Base-by-base conservation (phyloP, 1,139 yeast species). In the Scheffersomyces cryptocercus region DNA sequence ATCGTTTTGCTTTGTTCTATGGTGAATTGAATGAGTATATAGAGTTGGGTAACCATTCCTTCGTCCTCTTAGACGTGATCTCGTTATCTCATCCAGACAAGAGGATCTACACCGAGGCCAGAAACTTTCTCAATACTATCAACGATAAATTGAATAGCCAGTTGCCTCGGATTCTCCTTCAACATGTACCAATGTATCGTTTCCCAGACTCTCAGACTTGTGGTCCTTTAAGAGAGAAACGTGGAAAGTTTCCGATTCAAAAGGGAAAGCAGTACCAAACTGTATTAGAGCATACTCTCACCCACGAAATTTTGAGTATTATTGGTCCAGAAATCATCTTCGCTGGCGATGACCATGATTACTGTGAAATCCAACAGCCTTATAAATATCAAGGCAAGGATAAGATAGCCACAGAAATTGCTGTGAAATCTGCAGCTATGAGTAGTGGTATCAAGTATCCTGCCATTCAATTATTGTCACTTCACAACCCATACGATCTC, bases 341-440 rank as follows among this genome's bases (percentile, higher is more conserved):
- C 59, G 84, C 96, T 3, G 99, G 99, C 1, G 99, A 93, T 60
- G 99, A 93, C 61, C 99, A 93, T 65, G 99, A 93, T 62, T 91
- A 89, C 52, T 93, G 99, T 64, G 90, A 86, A 50, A 79, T 87
- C 11, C 65, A 68, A 10, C 97, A 90, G 56, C 64, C 75, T 2
- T 81, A 75, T 51, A 47, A 52, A 6, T 50, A 59, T 10, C 59
- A 62, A 24, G 70, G 73, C 1, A 64, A 65, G 2, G 59, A 59
- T 12, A 51, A 56, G 9, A 55, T 56, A 5, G 78, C 87, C 0
- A 81, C 84, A 40, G 99, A 93, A 62, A 82, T 86, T 48, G 88
- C 97, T 0, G 90, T 90, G 13, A 93, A 93, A 59, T 81, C 96
- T 1, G 82, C 88, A 44, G 87, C 97, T 2, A 88, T 93, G 96